A percentile compares a stretch with the other conserved stretches of the same genome.
phyloP scores from a whole-genome alignment of 2,329 filamentous ascomycete species.

The Emergomyces orientalis region DNA sequence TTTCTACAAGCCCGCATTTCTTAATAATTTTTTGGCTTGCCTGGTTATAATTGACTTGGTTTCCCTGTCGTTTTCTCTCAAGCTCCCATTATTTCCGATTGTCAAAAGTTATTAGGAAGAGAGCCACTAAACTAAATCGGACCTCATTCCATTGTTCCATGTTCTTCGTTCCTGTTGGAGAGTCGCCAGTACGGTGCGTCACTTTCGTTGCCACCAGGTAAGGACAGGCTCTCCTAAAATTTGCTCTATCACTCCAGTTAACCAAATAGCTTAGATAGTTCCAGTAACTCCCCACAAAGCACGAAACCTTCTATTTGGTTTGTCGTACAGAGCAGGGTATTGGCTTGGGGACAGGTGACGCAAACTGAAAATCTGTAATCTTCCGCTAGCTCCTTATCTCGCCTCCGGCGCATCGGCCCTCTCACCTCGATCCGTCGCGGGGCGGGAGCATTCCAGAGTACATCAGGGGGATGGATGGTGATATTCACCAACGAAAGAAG shows the following conservation, averaged over 20 bases:
- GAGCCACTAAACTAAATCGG: constrained; percentile 2
- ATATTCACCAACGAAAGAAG: constrained; percentile 63
- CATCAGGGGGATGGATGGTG: constrained; percentile 66
- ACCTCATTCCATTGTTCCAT: not conserved
- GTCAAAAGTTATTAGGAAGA: not conserved
- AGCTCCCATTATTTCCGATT: not conserved
- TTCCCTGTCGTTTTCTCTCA: not conserved
- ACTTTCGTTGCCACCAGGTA: not conserved
- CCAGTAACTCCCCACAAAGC: not conserved
- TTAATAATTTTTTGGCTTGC: not conserved
- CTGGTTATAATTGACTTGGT: constrained; percentile 2
- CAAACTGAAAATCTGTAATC: constrained; percentile 53
- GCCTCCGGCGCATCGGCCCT: constrained; percentile 54
- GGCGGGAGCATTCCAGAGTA: constrained; percentile 45
- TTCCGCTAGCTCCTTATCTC: constrained; percentile 54
- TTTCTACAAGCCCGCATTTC: constrained; percentile 1
- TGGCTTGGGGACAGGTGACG: not conserved
- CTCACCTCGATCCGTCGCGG: constrained; percentile 48
- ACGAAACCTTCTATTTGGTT: not conserved
- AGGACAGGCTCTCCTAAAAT: not conserved
- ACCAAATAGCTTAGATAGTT: not conserved
- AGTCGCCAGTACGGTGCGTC: not conserved
- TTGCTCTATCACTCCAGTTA: not conserved
- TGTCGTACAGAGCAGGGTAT: not conserved
- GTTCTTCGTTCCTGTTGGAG: too few species aligned